These are phyloP conservation scores for Croton setiger DNA, from an alignment of 441 rosid species.

Conservation along the genomic window DNA sequence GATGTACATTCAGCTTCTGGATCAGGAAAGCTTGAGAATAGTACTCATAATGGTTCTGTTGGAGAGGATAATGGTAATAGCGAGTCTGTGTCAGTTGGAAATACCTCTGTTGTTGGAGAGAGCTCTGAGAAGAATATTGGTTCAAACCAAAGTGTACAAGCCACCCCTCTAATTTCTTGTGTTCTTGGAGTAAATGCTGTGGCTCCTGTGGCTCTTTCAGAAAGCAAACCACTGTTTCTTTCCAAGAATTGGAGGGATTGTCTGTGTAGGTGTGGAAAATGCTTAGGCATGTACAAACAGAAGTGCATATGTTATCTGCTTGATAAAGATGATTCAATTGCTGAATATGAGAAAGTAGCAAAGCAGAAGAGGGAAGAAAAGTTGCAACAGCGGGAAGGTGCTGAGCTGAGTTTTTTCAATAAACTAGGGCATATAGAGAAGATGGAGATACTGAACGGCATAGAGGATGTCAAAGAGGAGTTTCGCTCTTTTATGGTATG, in stretches of 20 bases:
- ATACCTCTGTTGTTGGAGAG: conserved; percentile 33
- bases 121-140: conserved; percentile 39
- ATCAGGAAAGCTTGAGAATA: conserved; percentile 40
- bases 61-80: conserved; percentile 23
- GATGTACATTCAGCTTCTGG: conserved; percentile 35
- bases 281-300: conserved; percentile 57
- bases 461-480: conserved; percentile 76
- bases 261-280: conserved; percentile 72
- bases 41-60: conserved; percentile 19
- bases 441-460: conserved; percentile 84
- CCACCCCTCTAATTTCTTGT: conserved; percentile 31
- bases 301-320: conserved; percentile 59
- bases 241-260: conserved; percentile 77
- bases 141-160: conserved; percentile 24
- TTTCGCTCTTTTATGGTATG: conserved; percentile 67
- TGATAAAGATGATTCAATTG: conserved; percentile 81
- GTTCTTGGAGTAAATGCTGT: conserved; percentile 34
- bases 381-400: conserved; percentile 77
- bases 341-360: conserved; percentile 79
- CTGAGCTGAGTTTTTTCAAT: conserved; percentile 54
- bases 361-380: conserved; percentile 90
- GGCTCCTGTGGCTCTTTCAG: conserved; percentile 27
- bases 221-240: conserved; percentile 65
- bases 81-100: conserved; percentile 23
- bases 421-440: conserved; percentile 80